phyloP scores from a whole-genome alignment of 345 rosid genomes.

The Linum usitatissimum region DNA sequence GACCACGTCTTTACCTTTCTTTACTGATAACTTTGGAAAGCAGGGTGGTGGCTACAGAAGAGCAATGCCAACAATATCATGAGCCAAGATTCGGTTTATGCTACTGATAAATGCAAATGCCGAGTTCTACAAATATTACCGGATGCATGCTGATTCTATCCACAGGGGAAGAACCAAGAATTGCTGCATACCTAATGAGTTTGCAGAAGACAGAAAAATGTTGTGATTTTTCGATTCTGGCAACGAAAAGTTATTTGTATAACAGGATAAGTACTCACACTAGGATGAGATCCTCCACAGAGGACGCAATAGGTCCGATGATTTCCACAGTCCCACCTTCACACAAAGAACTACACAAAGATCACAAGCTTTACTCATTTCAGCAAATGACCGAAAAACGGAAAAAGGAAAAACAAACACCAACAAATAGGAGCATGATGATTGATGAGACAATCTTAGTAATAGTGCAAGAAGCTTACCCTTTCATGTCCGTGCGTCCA shows the following conservation, averaged over 20 bases:
- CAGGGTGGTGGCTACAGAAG: slow-evolving; percentile 56
- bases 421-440: not conserved
- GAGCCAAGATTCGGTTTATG: not conserved
- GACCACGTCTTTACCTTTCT: slow-evolving; percentile 30
- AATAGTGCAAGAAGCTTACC: slow-evolving; percentile 30
- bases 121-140: slow-evolving; percentile 26
- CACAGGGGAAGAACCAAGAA: slow-evolving; percentile 56
- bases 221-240: not conserved
- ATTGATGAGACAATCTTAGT: not conserved
- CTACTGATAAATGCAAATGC: not conserved
- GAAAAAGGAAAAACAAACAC: not conserved
- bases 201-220: slow-evolving; percentile 9
- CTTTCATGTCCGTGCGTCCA: slow-evolving; percentile 63
- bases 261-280: slow-evolving; percentile 43
- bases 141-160: slow-evolving; percentile 44
- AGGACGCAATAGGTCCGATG: slow-evolving; percentile 77
- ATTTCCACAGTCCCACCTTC: slow-evolving; percentile 70
- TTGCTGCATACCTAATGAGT: slow-evolving; percentile 63
- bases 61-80: not conserved
- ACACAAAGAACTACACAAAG: slow-evolving; percentile 49
- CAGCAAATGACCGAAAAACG: not conserved
- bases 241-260: not conserved
- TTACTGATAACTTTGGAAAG: slow-evolving; percentile 49
- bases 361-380: not conserved
- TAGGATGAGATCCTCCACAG: slow-evolving; percentile 64